Percentiles rank a stretch among this genome's conserved stretches.
These are phyloP conservation scores for Aspergillus campestris DNA, from an alignment of 495 filamentous ascomycete genomes.

Conservation along the genomic window DNA sequence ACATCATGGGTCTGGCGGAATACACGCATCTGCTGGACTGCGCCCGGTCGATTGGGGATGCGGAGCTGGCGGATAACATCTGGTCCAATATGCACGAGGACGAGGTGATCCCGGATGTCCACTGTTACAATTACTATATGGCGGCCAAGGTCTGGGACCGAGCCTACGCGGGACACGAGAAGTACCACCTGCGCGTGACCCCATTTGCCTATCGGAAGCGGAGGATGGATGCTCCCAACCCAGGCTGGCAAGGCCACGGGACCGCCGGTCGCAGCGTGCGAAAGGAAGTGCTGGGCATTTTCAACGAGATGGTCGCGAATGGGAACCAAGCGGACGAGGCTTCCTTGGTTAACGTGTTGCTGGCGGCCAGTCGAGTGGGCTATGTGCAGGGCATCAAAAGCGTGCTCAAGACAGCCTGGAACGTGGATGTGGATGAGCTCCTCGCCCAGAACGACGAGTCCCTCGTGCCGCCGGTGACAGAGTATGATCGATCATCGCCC, in stretches of 20 bases:
- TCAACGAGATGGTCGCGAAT: conserved; percentile 41
- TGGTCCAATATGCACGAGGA: conserved; percentile 43
- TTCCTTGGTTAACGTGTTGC: conserved; percentile 49
- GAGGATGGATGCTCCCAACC: conserved; percentile 6
- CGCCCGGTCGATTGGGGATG: conserved; percentile 41
- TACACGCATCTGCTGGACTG: conserved; percentile 50
- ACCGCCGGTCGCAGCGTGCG: conserved; percentile 26
- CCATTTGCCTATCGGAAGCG: conserved; percentile 26
- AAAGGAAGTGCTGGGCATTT: conserved; percentile 26
- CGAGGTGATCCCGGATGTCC: conserved; percentile 34
- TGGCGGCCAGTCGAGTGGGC: conserved; percentile 49
- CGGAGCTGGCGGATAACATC: conserved; percentile 32
- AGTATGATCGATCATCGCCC: conserved; percentile 38
- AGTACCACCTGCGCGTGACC: conserved; percentile 34
- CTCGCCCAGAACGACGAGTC: conserved; percentile 15
- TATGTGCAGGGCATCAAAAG: conserved; percentile 36
- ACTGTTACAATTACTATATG: conserved; percentile 53
- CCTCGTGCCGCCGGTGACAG: conserved; percentile 15
- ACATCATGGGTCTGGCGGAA: conserved; percentile 33
- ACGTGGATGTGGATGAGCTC: conserved; percentile 44
- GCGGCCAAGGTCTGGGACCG: conserved; percentile 38
- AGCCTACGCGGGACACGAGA: conserved; percentile 23
- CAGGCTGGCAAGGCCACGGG: conserved; percentile 25
- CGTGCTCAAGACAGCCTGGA: conserved; percentile 49
- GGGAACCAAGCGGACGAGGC: conserved; percentile 43